Evolutionary conservation across 345 rosid species (phyloP).

Genomic region (Durio zibethinus): DNA sequence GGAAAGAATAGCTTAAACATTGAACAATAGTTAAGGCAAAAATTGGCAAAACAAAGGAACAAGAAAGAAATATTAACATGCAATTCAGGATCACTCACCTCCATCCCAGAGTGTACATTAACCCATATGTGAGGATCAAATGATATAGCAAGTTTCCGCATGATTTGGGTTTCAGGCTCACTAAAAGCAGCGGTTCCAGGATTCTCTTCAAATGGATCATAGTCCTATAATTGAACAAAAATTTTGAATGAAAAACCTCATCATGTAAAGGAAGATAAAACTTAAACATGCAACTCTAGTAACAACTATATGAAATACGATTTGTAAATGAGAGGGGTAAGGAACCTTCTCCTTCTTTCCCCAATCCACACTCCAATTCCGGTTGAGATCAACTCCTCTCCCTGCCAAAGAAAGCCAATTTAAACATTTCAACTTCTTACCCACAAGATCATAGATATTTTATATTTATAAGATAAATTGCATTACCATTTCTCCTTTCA

Average conservation of each 20-base stretch:
- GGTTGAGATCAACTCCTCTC: slow-evolving; percentile 96
- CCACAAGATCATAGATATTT: slow-evolving; percentile 2
- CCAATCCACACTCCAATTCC: slow-evolving; percentile 99
- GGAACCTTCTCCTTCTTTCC: slow-evolving; percentile 94
- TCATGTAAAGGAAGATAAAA: neutral
- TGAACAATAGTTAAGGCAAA: neutral
- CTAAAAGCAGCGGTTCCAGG: slow-evolving; percentile 93
- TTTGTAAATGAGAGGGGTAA: slow-evolving; percentile 1
- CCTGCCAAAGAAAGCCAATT: slow-evolving; percentile 41
- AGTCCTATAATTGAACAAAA: slow-evolving; percentile 54
- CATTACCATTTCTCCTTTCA: slow-evolving; percentile 88
- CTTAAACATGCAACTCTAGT: neutral
- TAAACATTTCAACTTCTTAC: slow-evolving; percentile 12
- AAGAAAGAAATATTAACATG: neutral
- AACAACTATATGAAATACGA: slow-evolving; percentile 8
- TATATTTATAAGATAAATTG: slow-evolving; percentile 10
- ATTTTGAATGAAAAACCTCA: slow-evolving; percentile 3
- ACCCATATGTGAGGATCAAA: slow-evolving; percentile 96
- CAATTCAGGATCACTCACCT: slow-evolving; percentile 42
- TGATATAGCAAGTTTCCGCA: slow-evolving; percentile 84
- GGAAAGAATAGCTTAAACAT: neutral
- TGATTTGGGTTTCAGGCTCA: slow-evolving; percentile 91
- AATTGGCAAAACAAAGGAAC: neutral
- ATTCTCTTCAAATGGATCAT: slow-evolving; percentile 95
- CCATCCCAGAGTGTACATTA: slow-evolving; percentile 97